Evolutionary conservation across 495 filamentous ascomycete genomes (phyloP).

Genomic region (Astrothelium subdiscretum): DNA sequence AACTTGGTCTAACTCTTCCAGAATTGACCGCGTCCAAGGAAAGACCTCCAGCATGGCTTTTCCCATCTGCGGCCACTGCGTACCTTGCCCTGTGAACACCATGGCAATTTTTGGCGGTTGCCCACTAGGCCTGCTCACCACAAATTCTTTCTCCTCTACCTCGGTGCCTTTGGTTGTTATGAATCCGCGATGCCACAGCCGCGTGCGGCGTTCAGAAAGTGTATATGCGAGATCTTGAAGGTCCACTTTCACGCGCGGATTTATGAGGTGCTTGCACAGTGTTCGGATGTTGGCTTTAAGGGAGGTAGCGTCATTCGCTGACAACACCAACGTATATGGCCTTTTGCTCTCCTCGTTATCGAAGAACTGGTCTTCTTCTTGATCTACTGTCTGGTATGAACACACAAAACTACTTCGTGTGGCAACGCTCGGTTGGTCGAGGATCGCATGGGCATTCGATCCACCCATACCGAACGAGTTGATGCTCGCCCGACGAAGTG

Average conservation of each 20-base stretch:
- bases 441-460: slow-evolving; percentile 36
- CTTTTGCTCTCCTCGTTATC: slow-evolving; percentile 4
- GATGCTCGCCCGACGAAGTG: slow-evolving; percentile 13
- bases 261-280: slow-evolving; percentile 1
- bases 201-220: not conserved
- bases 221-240: slow-evolving; percentile 14
- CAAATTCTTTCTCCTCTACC: not conserved
- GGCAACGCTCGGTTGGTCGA: slow-evolving; percentile 18
- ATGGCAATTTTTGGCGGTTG: not conserved
- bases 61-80: slow-evolving; percentile 35
- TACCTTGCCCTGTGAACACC: slow-evolving; percentile 38
- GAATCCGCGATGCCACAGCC: not conserved
- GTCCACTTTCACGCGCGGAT: slow-evolving; percentile 4
- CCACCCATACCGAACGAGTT: slow-evolving; percentile 40
- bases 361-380: not conserved
- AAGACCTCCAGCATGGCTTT: not conserved
- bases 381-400: not conserved
- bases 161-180: not conserved
- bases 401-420: not conserved
- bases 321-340: slow-evolving; percentile 18
- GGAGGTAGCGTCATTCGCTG: slow-evolving; percentile 23
- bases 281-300: slow-evolving; percentile 16
- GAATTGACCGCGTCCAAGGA: not conserved
- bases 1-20: not conserved
- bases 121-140: not conserved